These are phyloP conservation scores for Zoysia japonica DNA, from an alignment of 176 grass and related monocot species.

Conservation along the genomic window DNA sequence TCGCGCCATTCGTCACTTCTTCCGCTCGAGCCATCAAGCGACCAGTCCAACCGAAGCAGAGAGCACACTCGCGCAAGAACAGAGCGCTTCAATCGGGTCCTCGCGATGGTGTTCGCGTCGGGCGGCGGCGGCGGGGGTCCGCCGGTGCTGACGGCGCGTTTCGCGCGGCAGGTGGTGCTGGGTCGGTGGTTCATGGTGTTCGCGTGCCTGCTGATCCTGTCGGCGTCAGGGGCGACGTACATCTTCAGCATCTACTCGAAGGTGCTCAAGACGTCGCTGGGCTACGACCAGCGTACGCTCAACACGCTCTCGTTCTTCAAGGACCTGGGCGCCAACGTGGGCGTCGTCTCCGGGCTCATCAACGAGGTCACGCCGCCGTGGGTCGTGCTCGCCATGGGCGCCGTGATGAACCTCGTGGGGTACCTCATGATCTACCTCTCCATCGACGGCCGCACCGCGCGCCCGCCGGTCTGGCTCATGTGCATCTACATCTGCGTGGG, in stretches of 20 bases:
- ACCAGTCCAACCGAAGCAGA: not conserved
- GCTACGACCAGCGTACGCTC: constrained; percentile 64
- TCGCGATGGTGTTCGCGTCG: constrained; percentile 45
- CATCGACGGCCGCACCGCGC: constrained; percentile 53
- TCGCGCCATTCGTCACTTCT: not conserved
- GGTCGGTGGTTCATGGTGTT: constrained; percentile 78
- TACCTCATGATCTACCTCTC: constrained; percentile 82
- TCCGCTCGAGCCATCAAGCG: no score
- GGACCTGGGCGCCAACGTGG: constrained; percentile 58
- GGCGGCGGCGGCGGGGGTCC: not conserved
- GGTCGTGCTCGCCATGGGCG: constrained; percentile 53
- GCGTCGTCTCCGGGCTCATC: constrained; percentile 41
- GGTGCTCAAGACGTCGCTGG: constrained; percentile 54
- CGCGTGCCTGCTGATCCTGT: constrained; percentile 65
- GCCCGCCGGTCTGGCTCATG: constrained; percentile 63
- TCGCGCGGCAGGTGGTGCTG: constrained; percentile 51
- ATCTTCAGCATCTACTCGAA: constrained; percentile 74
- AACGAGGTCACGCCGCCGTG: no score
- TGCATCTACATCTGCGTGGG: constrained; percentile 74
- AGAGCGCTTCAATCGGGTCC: no score
- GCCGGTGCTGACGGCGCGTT: constrained; percentile 34
- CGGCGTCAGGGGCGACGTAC: constrained; percentile 62
- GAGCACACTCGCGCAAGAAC: not conserved
- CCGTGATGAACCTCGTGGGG: constrained; percentile 62
- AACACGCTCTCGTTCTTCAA: constrained; percentile 70